Conservation (phyloP, 2,329 filamentous ascomycete genomes). For the Ascochyta pisi region DNA sequence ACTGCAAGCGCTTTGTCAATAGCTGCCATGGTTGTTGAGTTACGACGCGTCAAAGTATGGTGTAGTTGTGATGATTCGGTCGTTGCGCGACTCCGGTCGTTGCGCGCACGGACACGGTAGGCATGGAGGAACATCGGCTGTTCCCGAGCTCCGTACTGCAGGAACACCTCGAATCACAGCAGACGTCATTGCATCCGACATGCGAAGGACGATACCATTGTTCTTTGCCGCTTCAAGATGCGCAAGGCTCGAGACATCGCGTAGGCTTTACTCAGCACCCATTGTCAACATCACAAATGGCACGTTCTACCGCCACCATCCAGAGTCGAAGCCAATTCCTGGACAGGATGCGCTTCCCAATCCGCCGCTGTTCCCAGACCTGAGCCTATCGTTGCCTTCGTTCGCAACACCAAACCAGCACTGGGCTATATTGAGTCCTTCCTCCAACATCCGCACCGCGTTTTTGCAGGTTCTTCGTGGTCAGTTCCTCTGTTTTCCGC, state of each 20-base stretch:
- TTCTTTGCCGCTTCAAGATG: slow-evolving; percentile 40
- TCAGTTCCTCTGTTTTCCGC: slow-evolving; percentile 76
- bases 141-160: slow-evolving; percentile 2
- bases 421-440: slow-evolving; percentile 86
- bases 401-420: slow-evolving; percentile 60
- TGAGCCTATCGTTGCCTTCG: slow-evolving; percentile 75
- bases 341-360: slow-evolving; percentile 61
- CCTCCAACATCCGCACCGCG: slow-evolving; percentile 78
- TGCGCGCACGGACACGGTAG: too few species aligned
- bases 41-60: too few species aligned
- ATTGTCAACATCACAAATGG: slow-evolving; percentile 61
- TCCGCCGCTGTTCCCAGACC: slow-evolving; percentile 73
- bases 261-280: slow-evolving; percentile 29
- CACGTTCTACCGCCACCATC: slow-evolving; percentile 83
- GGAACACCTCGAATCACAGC: slow-evolving; percentile 6
- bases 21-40: too few species aligned
- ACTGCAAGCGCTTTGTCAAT: too few species aligned
- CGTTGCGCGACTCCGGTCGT: too few species aligned
- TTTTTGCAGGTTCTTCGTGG: slow-evolving; percentile 82
- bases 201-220: slow-evolving; percentile 40
- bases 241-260: slow-evolving; percentile 24
- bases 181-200: slow-evolving; percentile 29
- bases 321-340: slow-evolving; percentile 50
- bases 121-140: slow-evolving; percentile 6
- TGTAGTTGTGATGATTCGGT: too few species aligned